phyloP scores from a whole-genome alignment of 148 eudicot species.

The Nepenthes gracilis region DNA sequence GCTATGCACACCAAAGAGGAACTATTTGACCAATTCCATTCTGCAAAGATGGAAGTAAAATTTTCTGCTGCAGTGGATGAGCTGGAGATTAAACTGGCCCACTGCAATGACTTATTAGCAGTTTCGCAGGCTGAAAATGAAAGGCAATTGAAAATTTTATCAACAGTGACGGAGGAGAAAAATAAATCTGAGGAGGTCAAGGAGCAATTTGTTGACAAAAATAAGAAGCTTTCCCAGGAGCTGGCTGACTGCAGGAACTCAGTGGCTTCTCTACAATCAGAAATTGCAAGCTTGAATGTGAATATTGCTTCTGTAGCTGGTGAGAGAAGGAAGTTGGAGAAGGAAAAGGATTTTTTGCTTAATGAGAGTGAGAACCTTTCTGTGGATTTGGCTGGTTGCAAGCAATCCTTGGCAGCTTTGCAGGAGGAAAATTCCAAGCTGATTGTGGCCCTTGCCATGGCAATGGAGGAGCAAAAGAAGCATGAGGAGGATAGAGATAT shows the following conservation, averaged over 20 bases:
- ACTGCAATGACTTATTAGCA: slow-evolving; percentile 35
- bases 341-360: slow-evolving; percentile 25
- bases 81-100: slow-evolving; percentile 41
- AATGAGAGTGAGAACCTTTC: slow-evolving; percentile 25
- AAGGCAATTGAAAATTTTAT: slow-evolving; percentile 24
- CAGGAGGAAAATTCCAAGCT: slow-evolving; percentile 33
- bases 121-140: slow-evolving; percentile 46
- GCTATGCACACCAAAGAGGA: slow-evolving; percentile 37
- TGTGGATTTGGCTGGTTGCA: slow-evolving; percentile 30
- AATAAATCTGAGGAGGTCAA: slow-evolving; percentile 30
- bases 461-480: slow-evolving; percentile 25
- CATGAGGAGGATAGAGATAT: slow-evolving; percentile 26
- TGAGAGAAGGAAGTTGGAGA: slow-evolving; percentile 28
- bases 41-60: slow-evolving; percentile 35
- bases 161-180: slow-evolving; percentile 37
- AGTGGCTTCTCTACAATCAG: slow-evolving; percentile 28
- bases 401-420: slow-evolving; percentile 16
- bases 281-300: slow-evolving; percentile 19
- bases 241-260: slow-evolving; percentile 28
- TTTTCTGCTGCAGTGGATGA: slow-evolving; percentile 41
- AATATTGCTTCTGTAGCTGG: slow-evolving; percentile 21
- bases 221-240: slow-evolving; percentile 29
- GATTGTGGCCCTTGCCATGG: slow-evolving; percentile 18
- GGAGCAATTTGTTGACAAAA: slow-evolving; percentile 22
- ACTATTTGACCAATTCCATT: slow-evolving; percentile 30